phyloP scores from a whole-genome alignment of 345 rosid species.

The Rhodamnia argentea region DNA sequence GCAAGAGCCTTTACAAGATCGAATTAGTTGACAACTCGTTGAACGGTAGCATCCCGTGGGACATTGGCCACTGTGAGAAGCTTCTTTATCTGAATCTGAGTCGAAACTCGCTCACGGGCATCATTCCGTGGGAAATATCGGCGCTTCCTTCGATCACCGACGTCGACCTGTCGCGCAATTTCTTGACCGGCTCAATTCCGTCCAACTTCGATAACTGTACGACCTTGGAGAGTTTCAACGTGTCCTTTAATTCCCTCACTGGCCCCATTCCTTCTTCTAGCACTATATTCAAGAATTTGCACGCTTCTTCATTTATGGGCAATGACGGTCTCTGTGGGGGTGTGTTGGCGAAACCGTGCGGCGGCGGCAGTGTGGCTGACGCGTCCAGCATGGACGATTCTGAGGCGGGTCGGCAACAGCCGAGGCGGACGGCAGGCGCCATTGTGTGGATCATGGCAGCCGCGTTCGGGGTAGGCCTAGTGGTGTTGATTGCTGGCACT shows the following conservation, averaged over 20 bases:
- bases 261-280: slow-evolving; percentile 75
- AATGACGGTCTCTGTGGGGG: slow-evolving; percentile 84
- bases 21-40: slow-evolving; percentile 69
- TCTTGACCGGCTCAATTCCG: slow-evolving; percentile 78
- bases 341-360: slow-evolving; percentile 42
- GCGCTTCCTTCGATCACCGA: slow-evolving; percentile 56
- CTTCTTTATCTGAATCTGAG: slow-evolving; percentile 62
- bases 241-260: slow-evolving; percentile 54
- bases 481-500: slow-evolving; percentile 66
- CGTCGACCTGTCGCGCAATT: slow-evolving; percentile 71
- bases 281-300: slow-evolving; percentile 50
- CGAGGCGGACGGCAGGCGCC: slow-evolving; percentile 67
- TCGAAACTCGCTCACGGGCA: slow-evolving; percentile 58
- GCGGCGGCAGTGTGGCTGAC: slow-evolving; percentile 1
- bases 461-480: slow-evolving; percentile 65
- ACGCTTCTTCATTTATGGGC: slow-evolving; percentile 66
- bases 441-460: slow-evolving; percentile 92
- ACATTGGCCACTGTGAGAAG: slow-evolving; percentile 78
- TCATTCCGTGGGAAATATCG: slow-evolving; percentile 82
- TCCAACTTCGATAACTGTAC: slow-evolving; percentile 66
- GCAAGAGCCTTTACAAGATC: slow-evolving; percentile 60
- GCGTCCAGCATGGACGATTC: slow-evolving; percentile 10
- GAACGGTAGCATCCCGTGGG: slow-evolving; percentile 73
- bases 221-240: slow-evolving; percentile 77
- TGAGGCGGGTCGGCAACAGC: slow-evolving; percentile 27